Evolutionary conservation across 2,329 filamentous ascomycete genomes (phyloP).

Genomic region (Colletotrichum noveboracense): DNA sequence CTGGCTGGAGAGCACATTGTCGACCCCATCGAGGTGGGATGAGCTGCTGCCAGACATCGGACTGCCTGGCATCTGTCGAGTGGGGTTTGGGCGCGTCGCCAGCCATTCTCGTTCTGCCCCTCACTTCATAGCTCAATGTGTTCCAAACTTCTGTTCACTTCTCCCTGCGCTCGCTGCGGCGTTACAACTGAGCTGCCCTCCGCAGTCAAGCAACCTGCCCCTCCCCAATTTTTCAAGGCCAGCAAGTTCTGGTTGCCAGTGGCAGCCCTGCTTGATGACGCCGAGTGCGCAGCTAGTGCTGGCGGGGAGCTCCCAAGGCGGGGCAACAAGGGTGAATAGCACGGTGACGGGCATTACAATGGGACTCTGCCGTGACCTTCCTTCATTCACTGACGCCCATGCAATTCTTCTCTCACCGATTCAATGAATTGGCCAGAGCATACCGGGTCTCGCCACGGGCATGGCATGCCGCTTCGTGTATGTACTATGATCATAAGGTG

Average conservation of each 20-base stretch:
- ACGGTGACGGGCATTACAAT: not conserved
- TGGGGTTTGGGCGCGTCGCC: not conserved
- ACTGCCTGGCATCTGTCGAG: not conserved
- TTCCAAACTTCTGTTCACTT: not conserved
- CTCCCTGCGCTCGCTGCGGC: conserved; percentile 4
- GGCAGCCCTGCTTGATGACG: conserved; percentile 16
- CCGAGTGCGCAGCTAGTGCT: not conserved
- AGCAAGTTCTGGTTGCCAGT: not conserved
- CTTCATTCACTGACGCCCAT: not conserved
- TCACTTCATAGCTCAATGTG: not conserved
- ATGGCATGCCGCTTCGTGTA: conserved; percentile 2
- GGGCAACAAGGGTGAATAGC: conserved; percentile 8
- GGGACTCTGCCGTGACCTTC: not conserved
- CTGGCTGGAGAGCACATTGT: not conserved
- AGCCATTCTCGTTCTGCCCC: not conserved
- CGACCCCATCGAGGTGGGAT: not conserved
- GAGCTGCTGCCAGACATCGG: not conserved
- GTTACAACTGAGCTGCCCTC: not conserved
- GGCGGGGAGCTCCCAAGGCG: conserved; percentile 3
- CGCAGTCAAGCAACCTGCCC: not conserved
- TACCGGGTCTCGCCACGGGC: not conserved
- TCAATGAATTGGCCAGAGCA: not conserved
- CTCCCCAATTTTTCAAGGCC: not conserved
- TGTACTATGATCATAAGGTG: not conserved
- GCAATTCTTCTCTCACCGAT: not conserved